Percentiles rank a stretch among this genome's conserved stretches.
Evolutionary conservation across 345 rosid genomes (phyloP).

Genomic region (Erodium maritimum): DNA sequence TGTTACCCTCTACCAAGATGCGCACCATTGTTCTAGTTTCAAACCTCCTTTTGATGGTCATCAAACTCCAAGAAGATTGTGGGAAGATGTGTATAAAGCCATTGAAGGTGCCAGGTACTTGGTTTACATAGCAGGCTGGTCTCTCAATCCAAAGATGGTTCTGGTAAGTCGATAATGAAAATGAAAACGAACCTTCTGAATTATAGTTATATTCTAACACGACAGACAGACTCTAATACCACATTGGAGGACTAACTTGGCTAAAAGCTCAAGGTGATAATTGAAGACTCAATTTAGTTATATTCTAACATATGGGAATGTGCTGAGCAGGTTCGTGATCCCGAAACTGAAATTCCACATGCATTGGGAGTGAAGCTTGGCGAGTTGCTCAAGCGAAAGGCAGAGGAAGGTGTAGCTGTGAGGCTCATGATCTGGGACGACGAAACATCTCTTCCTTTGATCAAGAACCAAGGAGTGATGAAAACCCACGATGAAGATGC

Average conservation of each 20-base stretch:
- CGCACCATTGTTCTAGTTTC: conserved; percentile 43
- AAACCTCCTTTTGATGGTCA: conserved; percentile 38
- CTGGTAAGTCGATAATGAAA: conserved; percentile 28
- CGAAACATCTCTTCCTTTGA: conserved; percentile 58
- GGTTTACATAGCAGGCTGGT: conserved; percentile 85
- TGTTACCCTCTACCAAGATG: conserved; percentile 68
- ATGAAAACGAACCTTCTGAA: background rate
- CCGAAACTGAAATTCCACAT: conserved; percentile 45
- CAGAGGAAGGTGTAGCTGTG: conserved; percentile 80
- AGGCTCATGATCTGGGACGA: conserved; percentile 87
- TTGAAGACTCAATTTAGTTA: too few species aligned
- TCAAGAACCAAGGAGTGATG: conserved; percentile 82
- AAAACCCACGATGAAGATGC: conserved; percentile 56
- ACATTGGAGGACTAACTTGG: too few species aligned
- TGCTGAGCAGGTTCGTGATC: conserved; percentile 40
- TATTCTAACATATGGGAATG: background rate
- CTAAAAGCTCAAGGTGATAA: too few species aligned
- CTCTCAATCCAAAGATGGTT: conserved; percentile 64
- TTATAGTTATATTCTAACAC: too few species aligned
- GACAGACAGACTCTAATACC: too few species aligned
- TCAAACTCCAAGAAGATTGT: conserved; percentile 38
- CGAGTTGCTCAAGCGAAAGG: conserved; percentile 53
- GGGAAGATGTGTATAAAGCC: conserved; percentile 79
- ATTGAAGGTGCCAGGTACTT: conserved; percentile 64
- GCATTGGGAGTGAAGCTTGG: conserved; percentile 66